phyloP scores from a whole-genome alignment of 1,284 basidiomycete genomes.

The Waitea zeae region DNA sequence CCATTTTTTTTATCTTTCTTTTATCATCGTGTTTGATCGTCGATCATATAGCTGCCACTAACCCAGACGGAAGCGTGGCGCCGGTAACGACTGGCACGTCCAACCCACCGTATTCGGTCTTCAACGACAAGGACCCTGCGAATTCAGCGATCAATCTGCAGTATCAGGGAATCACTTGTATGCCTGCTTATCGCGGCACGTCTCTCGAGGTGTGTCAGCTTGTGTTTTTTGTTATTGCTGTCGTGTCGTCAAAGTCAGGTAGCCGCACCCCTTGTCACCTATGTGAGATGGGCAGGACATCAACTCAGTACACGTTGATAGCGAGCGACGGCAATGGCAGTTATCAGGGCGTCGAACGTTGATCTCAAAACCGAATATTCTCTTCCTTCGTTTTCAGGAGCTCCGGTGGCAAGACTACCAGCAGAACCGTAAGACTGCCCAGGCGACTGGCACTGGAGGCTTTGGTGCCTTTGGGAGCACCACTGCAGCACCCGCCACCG shows the following conservation, averaged over 20 bases:
- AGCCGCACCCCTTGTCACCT: no score
- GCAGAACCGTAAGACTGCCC: conserved; percentile 53
- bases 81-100: conserved; percentile 46
- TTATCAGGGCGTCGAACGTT: no score
- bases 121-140: conserved; percentile 39
- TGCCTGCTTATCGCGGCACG: conserved; percentile 46
- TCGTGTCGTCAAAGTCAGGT: no score
- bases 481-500: conserved; percentile 11
- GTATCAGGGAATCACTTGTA: conserved; percentile 61
- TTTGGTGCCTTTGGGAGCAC: no score
- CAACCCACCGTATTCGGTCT: conserved; percentile 35
- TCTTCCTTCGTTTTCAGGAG: conserved; percentile 27
- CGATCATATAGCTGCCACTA: no score
- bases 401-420: conserved; percentile 57
- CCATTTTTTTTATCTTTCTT: conserved; percentile 8
- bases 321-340: no score
- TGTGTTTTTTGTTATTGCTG: no score
- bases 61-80: conserved; percentile 16
- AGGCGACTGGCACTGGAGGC: not conserved
- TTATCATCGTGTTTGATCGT: no score
- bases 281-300: no score
- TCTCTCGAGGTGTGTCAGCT: conserved; percentile 57
- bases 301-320: no score
- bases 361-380: no score
- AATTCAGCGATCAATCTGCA: conserved; percentile 26